Conservation (phyloP, 495 filamentous ascomycete genomes). For the Lophiotrema nucula region DNA sequence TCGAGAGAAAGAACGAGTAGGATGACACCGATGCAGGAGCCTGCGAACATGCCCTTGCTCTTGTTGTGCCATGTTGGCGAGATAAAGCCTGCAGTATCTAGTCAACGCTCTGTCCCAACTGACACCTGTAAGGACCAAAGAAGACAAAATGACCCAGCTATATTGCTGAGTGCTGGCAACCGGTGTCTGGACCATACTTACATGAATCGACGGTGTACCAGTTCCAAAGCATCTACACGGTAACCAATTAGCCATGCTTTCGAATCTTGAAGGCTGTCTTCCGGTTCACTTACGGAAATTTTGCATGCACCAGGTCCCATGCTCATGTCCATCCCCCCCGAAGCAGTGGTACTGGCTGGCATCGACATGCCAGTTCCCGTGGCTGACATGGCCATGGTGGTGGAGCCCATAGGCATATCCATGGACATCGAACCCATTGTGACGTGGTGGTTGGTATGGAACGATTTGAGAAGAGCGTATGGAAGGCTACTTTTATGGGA, state of each 20-base stretch:
- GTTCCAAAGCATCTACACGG: slow-evolving; percentile 58
- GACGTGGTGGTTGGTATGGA: too few relatives aligned
- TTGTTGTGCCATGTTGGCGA: slow-evolving; percentile 50
- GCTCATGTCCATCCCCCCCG: slow-evolving; percentile 13
- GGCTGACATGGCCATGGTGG: slow-evolving; percentile 21
- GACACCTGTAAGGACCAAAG: too few relatives aligned
- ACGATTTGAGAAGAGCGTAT: too few relatives aligned
- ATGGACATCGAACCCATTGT: too few relatives aligned
- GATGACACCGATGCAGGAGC: slow-evolving; percentile 58
- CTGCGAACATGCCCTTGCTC: slow-evolving; percentile 54
- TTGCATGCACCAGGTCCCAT: slow-evolving; percentile 35
- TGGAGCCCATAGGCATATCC: too few relatives aligned
- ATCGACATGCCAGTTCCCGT: slow-evolving; percentile 16
- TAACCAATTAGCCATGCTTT: slow-evolving; percentile 6
- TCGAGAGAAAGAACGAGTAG: slow-evolving; percentile 55
- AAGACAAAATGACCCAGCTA: too few relatives aligned
- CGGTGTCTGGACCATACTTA: slow-evolving; percentile 4
- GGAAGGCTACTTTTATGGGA: too few relatives aligned
- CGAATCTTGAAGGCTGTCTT: not conserved
- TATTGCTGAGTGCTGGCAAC: too few relatives aligned
- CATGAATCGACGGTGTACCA: slow-evolving; percentile 54
- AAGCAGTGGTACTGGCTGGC: slow-evolving; percentile 11
- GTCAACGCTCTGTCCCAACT: slow-evolving; percentile 11
- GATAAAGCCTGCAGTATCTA: slow-evolving; percentile 43
- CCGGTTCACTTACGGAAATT: slow-evolving; percentile 32